Base-by-base conservation (phyloP, 1,139 yeast species). In the Blastobotrys elegans region DNA sequence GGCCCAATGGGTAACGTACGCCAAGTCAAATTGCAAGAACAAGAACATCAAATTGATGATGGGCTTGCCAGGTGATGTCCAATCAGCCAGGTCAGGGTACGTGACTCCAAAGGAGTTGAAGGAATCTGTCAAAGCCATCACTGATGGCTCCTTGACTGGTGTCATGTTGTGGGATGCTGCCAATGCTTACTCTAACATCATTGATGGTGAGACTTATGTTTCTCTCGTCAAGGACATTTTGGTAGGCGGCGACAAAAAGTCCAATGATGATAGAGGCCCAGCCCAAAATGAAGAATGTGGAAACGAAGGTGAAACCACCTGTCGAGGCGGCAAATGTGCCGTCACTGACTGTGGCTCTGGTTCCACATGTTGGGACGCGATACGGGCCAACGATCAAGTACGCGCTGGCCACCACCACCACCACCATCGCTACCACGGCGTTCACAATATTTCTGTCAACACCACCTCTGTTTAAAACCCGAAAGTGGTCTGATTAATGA, bases 111-210 rank as follows among this genome's bases (percentile, higher is more conserved):
- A 48, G 16, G 22, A 17, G 3, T 52, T 53, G 14, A 42, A 54
- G 38, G 36, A 50, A 7, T 54, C 61, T 44, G 53, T 61, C 34
- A 29, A 55, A 14, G 53, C 65, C 4, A 72, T 80, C 48, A 57
- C 68, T 39, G 65, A 70, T 46, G 58, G 73, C 8, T 65, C 75
- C 48, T 86, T 89, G 60, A 96, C 95, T 54, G 97, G 97, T 63
- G 76, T 89, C 57, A 80, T 86, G 70, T 68, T 89, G 53, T 89
- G 97, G 97, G 96, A 89, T 67, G 96, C 95, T 47, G 82, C 94
- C 46, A 88, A 84, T 64, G 89, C 84, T 16, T 76, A 74, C 62
- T 62, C 73, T 20, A 87, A 86, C 62, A 43, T 32, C 16, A n/a
- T 33, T n/a, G 24, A 49, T 14, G 65, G 61, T 24, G 70, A 72